Evolutionary conservation across 176 grass and related monocot genomes (phyloP), one percentile per base, ranked within the genome.

Genomic region (Eleusine coracana): DNA sequence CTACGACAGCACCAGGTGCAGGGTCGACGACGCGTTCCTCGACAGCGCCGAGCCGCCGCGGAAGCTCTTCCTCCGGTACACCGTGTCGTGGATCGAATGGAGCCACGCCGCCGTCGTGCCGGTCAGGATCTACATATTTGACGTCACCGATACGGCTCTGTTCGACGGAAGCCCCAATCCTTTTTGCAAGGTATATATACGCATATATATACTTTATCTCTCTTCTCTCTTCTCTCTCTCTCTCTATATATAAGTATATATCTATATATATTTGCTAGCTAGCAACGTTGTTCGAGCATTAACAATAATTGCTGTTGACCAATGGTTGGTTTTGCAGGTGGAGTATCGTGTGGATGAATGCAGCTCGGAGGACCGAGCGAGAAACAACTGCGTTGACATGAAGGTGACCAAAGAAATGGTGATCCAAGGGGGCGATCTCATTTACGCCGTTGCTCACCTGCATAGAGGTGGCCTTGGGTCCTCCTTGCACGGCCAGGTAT

Each of bases 341-440:
- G 96, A 98, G 85, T 98, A 93, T 69, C 49, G 91, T 6, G 91
- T 98, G 25, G 75, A 93, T 28, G 84, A 84, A 81, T 98, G 95
- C 82, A 76, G 50, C 27, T 5, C 80, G 2, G 82, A 88, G 74
- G 62, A 90, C 42, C 72, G 80, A 10, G 83, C 55, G n/a, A 88
- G 87, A 29, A 64, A 71, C 55, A 70, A 86, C 2, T 95, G 96
- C 51, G 63, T 86, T 0, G 82, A 98, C 74, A 82, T 52, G 29
- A 82, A 75, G 74, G 80, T 18, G 10, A 17, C 87, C 21, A 89
- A 70, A 75, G 51, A 91, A 16, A 79, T 77, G 1, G 48, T 98
- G 41, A 90, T 90, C 0, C 83, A 18, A 54, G 96, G 92, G 2
- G 96, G 96, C 62, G 84, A 93, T 60, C 51, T 98, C 40, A 82